Base-by-base conservation (phyloP, 2,329 filamentous ascomycete species). In the Trichoderma sp. region DNA sequence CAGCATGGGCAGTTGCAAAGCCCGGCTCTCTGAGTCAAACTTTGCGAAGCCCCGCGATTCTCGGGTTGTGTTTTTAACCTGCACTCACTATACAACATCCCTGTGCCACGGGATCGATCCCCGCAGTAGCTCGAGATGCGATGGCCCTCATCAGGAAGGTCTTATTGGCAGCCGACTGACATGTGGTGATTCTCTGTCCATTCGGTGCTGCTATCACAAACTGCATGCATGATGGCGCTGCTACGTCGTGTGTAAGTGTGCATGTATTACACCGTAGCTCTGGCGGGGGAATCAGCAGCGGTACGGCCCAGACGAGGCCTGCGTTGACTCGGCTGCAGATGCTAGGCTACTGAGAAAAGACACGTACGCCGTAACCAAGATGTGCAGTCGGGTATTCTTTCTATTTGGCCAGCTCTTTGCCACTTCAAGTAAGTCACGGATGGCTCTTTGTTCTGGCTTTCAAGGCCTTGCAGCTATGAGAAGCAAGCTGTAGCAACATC, bases 71-170 rank as follows among this genome's bases (percentile, higher is more conserved):
- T 33, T 63, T 33, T 45, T 29, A 50, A 33, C 53, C 63, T 67
- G 69, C 69, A 72, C 31, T 72, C 69, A 53, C 69, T 72, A 72
- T 72, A 53, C 14, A 63, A 45, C 14, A 67, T 74, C 72, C 63
- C 72, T 74, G 72, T 74, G 72, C 63, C 53, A 68, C 72, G 69
- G 69, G 59, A 74, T 31, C 63, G 63, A 62, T 67, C 72, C 72
- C 72, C 62, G 72, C 63, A 67, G 72, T 74, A 68, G 63, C 64
- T 45, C 29, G 53, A 67, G 53, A 66, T 67, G 72, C 31, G 50
- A 63, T 53, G 35, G 63, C 45, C 64, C 64, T 67, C 64, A 60
- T 74, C 71, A 68, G 72, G 72, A 74, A 74, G 72, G 72, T 74
- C 72, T 74, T 27, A 60, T 63, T 50, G 35, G 69, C 59, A 68